Evolutionary conservation across 768 basidiomycete genomes (phyloP), one percentile per base, ranked within the genome.

Genomic region (Neoboletus brunneissimus): DNA sequence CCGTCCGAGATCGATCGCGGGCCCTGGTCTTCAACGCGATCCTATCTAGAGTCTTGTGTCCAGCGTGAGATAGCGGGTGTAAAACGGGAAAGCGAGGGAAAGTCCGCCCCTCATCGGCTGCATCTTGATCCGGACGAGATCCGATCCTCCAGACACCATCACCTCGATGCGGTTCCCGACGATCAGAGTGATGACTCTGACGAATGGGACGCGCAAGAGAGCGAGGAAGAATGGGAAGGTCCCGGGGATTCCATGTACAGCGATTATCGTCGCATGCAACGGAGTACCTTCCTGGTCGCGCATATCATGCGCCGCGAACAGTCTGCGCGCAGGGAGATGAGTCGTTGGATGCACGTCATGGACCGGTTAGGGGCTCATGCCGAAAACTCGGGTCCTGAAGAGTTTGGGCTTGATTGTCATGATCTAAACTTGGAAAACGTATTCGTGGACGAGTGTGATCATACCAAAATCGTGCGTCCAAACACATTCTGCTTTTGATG

Each of bases 401-500:
- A 85, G 65, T 92, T 94, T 67, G 84, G 86, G 3, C 71, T 94
- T 49, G 91, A 94, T 64, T 88, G 87, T 64, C 93, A 94, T 60
- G 93, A 94, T 67, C 71, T 94, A 45, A 93, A 89, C 64, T 68
- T 91, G 66, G 89, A 91, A 71, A 94, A 93, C 65, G 75, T 93
- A 10, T 93, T 94, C 59, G 91, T 94, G 20, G 88, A 92, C 67
- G 78, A 77, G 35, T 61, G 78, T 3, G 86, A 92, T 63, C 77
- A 78, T 53, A 80, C 86, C 0, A 83, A 79, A 59, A 88, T 93
- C 44, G 91, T 93, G 62, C 64, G 91, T 78, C 37, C 23, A 1
- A 48, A 5, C 9, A 40, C 1, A 15, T 31, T 27, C 22, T 13
- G 22, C 49, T 20, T n/a, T 34, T 22, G 2, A 5, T 22, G 22